Conservation (phyloP, 2,329 filamentous ascomycete species). For the Colletotrichum viniferum region DNA sequence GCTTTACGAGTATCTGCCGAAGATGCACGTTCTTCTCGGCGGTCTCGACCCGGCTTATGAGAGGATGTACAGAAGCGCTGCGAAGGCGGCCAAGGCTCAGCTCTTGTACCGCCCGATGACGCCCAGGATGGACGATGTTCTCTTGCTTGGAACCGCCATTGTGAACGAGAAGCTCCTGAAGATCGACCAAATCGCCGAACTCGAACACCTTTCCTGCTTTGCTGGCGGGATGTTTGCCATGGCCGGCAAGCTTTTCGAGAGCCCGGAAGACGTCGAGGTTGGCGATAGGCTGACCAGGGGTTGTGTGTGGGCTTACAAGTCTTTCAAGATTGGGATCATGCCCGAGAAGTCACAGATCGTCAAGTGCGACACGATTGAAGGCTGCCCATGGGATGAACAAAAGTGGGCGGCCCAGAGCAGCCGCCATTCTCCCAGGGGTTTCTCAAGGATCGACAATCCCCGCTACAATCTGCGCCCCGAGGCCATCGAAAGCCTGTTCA, state of each 20-base stretch:
- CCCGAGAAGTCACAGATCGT: slow-evolving; percentile 52
- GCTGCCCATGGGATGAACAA: slow-evolving; percentile 49
- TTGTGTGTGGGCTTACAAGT: slow-evolving; percentile 55
- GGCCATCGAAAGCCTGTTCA: slow-evolving; percentile 59
- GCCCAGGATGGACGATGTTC: slow-evolving; percentile 54
- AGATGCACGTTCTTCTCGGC: slow-evolving; percentile 60
- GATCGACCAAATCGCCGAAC: slow-evolving; percentile 32
- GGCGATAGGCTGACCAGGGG: slow-evolving; percentile 52
- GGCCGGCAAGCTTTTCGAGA: slow-evolving; percentile 47
- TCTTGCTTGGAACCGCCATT: slow-evolving; percentile 52
- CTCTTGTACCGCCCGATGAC: slow-evolving; percentile 69
- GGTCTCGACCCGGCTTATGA: slow-evolving; percentile 60
- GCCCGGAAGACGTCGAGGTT: slow-evolving; percentile 44
- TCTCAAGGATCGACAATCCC: slow-evolving; percentile 59
- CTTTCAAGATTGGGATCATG: slow-evolving; percentile 55
- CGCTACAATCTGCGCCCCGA: slow-evolving; percentile 56
- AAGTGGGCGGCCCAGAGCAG: slow-evolving; percentile 25
- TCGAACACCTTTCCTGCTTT: slow-evolving; percentile 55
- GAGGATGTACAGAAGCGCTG: slow-evolving; percentile 59
- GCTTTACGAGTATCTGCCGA: slow-evolving; percentile 44
- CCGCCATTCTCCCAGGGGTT: slow-evolving; percentile 54
- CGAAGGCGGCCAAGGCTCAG: slow-evolving; percentile 59
- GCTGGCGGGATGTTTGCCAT: slow-evolving; percentile 56
- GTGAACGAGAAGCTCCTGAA: slow-evolving; percentile 22
- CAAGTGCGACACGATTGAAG: slow-evolving; percentile 41